Evolutionary conservation across 306 rosid species (phyloP), one percentile per base, ranked within the genome.

Genomic region (Prunus salicina): DNA sequence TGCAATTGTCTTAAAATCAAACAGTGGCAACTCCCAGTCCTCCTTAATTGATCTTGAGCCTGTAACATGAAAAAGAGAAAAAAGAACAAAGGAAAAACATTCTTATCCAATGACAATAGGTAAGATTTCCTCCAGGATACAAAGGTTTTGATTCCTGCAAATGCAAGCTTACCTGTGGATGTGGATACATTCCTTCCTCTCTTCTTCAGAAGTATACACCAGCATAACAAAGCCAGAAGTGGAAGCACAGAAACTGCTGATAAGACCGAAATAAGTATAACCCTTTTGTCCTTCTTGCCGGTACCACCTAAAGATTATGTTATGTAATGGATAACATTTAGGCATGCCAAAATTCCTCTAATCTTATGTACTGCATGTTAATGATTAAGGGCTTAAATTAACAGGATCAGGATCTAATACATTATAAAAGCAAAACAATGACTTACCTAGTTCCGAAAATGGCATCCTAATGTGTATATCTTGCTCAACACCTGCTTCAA

Each of bases 1-100:
- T 52, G 75, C 82, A 68, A 83, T 69, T 69, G 83, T 81, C 57
- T 83, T 64, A 69, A 84, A 79, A 70, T 83, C 85, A 71, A 76
- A 86, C 49, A 75, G 75, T 57, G 89, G 93, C 64, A 89, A 70
- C 67, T 89, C 89, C 53, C 82, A 43, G 12, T 45, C 79, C 68
- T 81, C 83, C 52, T 19, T 74, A 68, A 22, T 34, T 70, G 27
- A 70, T 70, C 70, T 63, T 76, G 64, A 32, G 55, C 58, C 84
- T 56, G 74, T 60, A 38, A 38, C 8, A 6, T 38, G 43, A 38
- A 38, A 38, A 38, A 6, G 38, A 38, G 2, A 38, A 38, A 38
- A 38, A 38, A 38, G 43, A 7, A 7, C 38, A 34, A 38, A 38
- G 43, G 43, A 38, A 38, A 38, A 38, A 34, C 38, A 34, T 34